These are phyloP conservation scores for Lobulomyces angularis DNA, from an alignment of 192 early-diverging fungal genomes.

Conservation along the genomic window DNA sequence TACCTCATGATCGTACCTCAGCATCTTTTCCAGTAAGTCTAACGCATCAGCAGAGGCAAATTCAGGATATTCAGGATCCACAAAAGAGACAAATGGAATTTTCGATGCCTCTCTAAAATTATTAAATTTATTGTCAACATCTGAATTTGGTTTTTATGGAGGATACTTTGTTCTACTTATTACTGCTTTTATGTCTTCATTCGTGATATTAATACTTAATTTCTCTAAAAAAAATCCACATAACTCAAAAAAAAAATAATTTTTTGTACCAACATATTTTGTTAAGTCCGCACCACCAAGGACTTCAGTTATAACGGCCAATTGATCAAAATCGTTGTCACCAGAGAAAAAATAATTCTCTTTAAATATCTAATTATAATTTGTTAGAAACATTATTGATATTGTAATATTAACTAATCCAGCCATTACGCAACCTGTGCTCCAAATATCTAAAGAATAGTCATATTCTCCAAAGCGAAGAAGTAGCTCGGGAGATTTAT, in stretches of 20 bases:
- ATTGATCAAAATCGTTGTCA: conserved; percentile 97
- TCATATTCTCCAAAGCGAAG: conserved; percentile 98
- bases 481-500: conserved; percentile 96
- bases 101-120: too few species aligned
- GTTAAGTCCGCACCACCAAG: conserved; percentile 22
- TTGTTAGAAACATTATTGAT: not conserved
- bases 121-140: too few species aligned
- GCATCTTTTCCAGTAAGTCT: conserved; percentile 78
- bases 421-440: conserved; percentile 98
- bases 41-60: conserved; percentile 72
- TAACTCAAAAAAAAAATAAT: too few species aligned
- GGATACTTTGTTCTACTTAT: too few species aligned
- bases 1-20: conserved; percentile 92
- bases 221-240: too few species aligned
- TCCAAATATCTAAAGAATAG: conserved; percentile 99
- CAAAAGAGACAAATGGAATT: conserved; percentile 77
- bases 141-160: too few species aligned
- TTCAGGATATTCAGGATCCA: conserved; percentile 70
- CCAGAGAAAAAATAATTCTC: conserved; percentile 99
- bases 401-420: conserved; percentile 37
- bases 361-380: conserved; percentile 80
- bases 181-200: too few species aligned
- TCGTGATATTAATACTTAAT: too few species aligned
- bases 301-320: conserved; percentile 31
- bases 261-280: too few species aligned